Conservation (phyloP, 2,329 filamentous ascomycete genomes). For the Coniochaeta sp. region DNA sequence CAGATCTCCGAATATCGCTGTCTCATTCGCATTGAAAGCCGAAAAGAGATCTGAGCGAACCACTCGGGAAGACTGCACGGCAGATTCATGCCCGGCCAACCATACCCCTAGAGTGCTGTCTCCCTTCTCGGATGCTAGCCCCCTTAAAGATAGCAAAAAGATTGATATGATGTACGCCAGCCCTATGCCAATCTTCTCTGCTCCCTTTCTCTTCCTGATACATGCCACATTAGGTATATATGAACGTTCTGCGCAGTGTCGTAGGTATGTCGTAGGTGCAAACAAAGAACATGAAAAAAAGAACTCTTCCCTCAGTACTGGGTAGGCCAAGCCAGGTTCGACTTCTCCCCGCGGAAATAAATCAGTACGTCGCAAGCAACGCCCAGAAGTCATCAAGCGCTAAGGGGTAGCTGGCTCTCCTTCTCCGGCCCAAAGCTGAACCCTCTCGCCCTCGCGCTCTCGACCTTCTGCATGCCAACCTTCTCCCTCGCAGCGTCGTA, state of each 20-base stretch:
- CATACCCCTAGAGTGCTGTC: neutral
- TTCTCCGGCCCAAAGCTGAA: slow-evolving; percentile 21
- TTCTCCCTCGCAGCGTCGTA: slow-evolving; percentile 18
- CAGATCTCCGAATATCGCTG: neutral
- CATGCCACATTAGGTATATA: slow-evolving; percentile 3
- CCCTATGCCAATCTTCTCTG: neutral
- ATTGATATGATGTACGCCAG: neutral
- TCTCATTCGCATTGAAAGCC: neutral
- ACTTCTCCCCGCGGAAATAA: neutral
- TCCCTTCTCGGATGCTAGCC: neutral
- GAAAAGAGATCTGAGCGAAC: neutral
- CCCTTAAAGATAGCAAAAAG: neutral
- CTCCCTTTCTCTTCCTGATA: slow-evolving; percentile 12
- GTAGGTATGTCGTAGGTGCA: neutral
- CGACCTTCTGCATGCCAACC: slow-evolving; percentile 20
- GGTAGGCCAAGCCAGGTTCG: neutral
- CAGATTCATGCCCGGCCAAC: neutral
- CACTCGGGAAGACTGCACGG: neutral
- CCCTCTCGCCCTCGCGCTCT: slow-evolving; percentile 22
- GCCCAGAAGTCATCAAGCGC: slow-evolving; percentile 10
- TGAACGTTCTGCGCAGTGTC: neutral
- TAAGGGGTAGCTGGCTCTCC: slow-evolving; percentile 16
- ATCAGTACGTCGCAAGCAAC: neutral
- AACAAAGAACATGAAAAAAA: neutral
- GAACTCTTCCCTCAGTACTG: neutral